Conservation (phyloP, 192 early-diverging fungal species). For the Coemansia sp. region DNA sequence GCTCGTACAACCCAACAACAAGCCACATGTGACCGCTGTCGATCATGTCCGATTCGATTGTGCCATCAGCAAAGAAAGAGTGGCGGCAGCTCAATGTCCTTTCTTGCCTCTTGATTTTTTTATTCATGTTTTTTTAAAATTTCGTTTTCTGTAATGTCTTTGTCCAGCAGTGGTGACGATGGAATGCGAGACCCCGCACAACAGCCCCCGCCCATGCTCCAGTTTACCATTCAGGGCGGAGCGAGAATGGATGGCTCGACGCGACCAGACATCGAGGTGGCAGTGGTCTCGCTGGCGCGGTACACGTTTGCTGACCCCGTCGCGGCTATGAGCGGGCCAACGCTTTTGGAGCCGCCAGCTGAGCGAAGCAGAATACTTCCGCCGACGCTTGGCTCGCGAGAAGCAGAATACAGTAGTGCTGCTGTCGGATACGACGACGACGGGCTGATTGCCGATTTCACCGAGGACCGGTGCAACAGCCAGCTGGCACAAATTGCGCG, state of each 20-base stretch:
- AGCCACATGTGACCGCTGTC: no score
- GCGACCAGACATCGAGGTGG: conserved; percentile 25
- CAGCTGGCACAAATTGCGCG: conserved; percentile 36
- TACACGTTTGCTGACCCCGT: conserved; percentile 53
- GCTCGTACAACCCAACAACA: no score
- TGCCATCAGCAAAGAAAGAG: no score
- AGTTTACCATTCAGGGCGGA: background rate
- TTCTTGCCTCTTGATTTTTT: background rate
- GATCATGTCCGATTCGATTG: no score
- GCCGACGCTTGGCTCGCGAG: background rate
- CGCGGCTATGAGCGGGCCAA: conserved; percentile 24
- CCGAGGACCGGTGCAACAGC: conserved; percentile 49
- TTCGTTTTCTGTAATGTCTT: background rate
- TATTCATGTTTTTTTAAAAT: no score
- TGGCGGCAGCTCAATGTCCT: no score
- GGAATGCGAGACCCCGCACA: background rate
- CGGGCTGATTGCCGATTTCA: conserved; percentile 43
- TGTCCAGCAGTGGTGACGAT: background rate
- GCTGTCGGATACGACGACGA: conserved; percentile 23
- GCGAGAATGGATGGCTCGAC: background rate
- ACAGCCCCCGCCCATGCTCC: background rate
- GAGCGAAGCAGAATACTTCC: conserved; percentile 11
- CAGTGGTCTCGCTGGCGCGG: conserved; percentile 40
- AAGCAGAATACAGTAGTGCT: background rate
- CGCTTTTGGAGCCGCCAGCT: conserved; percentile 40